Evolutionary conservation across 352 stramenopile genomes (phyloP).

Genomic region (Saprolegnia diclina): DNA sequence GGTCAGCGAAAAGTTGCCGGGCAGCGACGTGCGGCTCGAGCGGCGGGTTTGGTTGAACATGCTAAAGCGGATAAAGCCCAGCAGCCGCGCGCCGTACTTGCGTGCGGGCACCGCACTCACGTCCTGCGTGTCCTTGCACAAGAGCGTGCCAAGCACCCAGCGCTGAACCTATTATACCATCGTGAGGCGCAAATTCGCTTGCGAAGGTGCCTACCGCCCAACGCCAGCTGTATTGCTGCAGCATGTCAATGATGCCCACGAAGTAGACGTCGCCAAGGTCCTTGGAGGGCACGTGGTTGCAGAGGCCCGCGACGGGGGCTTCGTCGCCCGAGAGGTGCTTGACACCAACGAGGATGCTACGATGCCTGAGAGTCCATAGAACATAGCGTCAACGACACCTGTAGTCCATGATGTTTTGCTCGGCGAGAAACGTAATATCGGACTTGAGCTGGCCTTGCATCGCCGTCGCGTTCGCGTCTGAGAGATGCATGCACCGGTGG

Average conservation of each 20-base stretch:
- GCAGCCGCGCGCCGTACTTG: constrained; percentile 62
- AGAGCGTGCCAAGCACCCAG: constrained; percentile 57
- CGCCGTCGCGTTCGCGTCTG: constrained; percentile 36
- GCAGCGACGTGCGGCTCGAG: constrained; percentile 13
- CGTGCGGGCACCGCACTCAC: constrained; percentile 69
- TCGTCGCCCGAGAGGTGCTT: constrained; percentile 37
- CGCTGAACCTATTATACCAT: constrained; percentile 44
- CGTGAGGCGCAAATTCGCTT: too few species aligned
- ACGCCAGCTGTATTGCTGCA: constrained; percentile 79
- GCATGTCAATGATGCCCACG: constrained; percentile 79
- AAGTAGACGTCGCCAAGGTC: constrained; percentile 65
- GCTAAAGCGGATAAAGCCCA: constrained; percentile 54
- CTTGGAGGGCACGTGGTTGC: constrained; percentile 30
- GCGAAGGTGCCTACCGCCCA: constrained; percentile 38
- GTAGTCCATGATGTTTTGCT: constrained; percentile 81
- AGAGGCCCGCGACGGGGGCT: constrained; percentile 16
- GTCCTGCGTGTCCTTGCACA: constrained; percentile 79
- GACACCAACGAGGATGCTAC: constrained; percentile 64
- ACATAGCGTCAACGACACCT: constrained; percentile 25
- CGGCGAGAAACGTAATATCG: constrained; percentile 77
- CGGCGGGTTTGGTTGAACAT: constrained; percentile 24
- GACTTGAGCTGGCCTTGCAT: constrained; percentile 67
- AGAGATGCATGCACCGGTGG: constrained; percentile 49
- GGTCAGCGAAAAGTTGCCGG: neutral
- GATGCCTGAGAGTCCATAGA: neutral